Base-by-base conservation (phyloP, 2,329 filamentous ascomycete species). In the Paecilomyces variotii region DNA sequence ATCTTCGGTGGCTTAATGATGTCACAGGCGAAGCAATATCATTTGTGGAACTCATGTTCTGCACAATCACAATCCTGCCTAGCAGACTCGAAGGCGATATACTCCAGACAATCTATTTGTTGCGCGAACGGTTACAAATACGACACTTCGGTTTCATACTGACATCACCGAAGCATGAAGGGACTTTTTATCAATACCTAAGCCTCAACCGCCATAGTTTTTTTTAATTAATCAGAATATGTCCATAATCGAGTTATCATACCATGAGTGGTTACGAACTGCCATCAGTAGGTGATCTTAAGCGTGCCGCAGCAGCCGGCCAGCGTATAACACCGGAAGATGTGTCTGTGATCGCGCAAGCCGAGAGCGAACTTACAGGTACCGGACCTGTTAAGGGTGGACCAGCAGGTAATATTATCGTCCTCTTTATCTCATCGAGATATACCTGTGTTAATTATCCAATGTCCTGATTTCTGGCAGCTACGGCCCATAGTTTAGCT, bases 271-370 rank as follows among this genome's bases (percentile, higher is more conserved):
- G 6, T 28, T 52, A 58, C 51, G 65, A 71, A 54, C 62, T 72
- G 19, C 69, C 69, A 9, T 65, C 67, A 19, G 64, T 73, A 27
- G 60, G 61, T 2, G 70, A 72, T 34, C 61, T 72, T 25, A 71
- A 72, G 56, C 67, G 67, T 24, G 69, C 68, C 11, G 70, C 62
- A 9, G 68, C 71, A 53, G 58, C 61, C 14, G 70, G 70, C 25
- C 68, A 73, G 52, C 68, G 70, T 35, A 72, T 74, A 54, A 71
- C 69, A 0, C 57, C 67, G 4, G 67, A 67, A 54, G 70, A 73
- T 57, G 69, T 70, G 4, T 71, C 70, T 10, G 60, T 61, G 5
- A 72, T 72, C 34, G 66, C 69, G 2, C 70, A 71, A 25, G 68
- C 63, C 1, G 71, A 73, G 55, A 70, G 67, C 51, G 66, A 69